Conservation (phyloP, 2,329 filamentous ascomycete species). For the Arthrinium phaeospermum region DNA sequence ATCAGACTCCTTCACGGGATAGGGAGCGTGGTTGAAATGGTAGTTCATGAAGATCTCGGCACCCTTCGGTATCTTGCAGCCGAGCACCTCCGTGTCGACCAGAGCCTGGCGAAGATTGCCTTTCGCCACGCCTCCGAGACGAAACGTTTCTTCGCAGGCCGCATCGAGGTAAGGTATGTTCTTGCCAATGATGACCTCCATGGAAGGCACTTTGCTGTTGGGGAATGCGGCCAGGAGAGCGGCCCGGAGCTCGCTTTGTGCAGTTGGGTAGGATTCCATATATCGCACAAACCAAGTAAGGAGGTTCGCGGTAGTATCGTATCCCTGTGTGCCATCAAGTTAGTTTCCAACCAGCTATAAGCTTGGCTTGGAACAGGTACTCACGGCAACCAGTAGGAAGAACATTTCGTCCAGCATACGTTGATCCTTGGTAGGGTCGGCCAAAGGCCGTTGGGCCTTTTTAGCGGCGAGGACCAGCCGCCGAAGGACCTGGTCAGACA, state of each 20-base stretch:
- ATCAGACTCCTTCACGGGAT: background rate
- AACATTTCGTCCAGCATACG: background rate
- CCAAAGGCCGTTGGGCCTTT: background rate
- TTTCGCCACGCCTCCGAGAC: background rate
- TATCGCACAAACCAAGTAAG: background rate
- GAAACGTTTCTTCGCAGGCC: background rate
- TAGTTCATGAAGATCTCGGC: background rate
- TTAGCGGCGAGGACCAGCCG: background rate
- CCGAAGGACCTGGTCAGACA: background rate
- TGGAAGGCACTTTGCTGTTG: background rate
- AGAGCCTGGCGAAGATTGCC: background rate
- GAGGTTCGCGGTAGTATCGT: background rate
- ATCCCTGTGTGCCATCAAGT: background rate
- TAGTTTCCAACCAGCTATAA: background rate
- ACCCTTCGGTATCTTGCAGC: background rate
- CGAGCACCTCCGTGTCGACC: background rate
- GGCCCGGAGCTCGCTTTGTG: background rate
- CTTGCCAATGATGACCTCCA: background rate
- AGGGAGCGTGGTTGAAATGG: background rate
- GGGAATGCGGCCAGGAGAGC: background rate
- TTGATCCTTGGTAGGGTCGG: background rate
- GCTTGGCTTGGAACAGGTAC: background rate
- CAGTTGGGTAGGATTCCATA: background rate
- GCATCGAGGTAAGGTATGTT: constrained; percentile 1
- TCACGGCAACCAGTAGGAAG: background rate